These are phyloP conservation scores for Clarireedia homoeocarpa DNA, from an alignment of 2,329 filamentous ascomycete genomes.

Conservation along the genomic window DNA sequence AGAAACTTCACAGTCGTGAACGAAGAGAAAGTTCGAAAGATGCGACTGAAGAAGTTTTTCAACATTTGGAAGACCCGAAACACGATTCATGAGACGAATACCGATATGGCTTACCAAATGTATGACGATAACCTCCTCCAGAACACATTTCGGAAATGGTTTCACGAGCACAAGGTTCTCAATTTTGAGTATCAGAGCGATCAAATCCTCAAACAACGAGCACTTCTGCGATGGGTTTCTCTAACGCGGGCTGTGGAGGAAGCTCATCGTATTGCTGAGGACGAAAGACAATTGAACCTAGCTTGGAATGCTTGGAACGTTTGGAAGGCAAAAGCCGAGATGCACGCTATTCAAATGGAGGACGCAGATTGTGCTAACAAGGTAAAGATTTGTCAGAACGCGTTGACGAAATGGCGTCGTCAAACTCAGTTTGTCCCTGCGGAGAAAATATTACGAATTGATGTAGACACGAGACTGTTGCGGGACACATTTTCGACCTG, in stretches of 20 bases:
- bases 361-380: slow-evolving; percentile 14
- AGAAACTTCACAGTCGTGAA: slow-evolving; percentile 46
- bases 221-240: slow-evolving; percentile 21
- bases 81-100: slow-evolving; percentile 11
- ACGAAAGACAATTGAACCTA: slow-evolving; percentile 16
- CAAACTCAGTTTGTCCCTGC: slow-evolving; percentile 24
- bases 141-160: slow-evolving; percentile 29
- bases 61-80: slow-evolving; percentile 34
- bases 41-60: slow-evolving; percentile 47
- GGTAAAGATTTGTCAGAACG: slow-evolving; percentile 8
- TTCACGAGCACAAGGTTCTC: slow-evolving; percentile 28
- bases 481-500: slow-evolving; percentile 41
- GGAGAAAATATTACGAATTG: slow-evolving; percentile 33
- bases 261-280: slow-evolving; percentile 16
- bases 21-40: slow-evolving; percentile 39
- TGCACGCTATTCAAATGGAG: slow-evolving; percentile 9
- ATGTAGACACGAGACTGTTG: slow-evolving; percentile 38
- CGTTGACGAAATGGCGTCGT: slow-evolving; percentile 22
- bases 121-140: slow-evolving; percentile 27
- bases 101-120: slow-evolving; percentile 24
- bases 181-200: slow-evolving; percentile 18
- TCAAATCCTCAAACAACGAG: slow-evolving; percentile 14
- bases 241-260: slow-evolving; percentile 15
- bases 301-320: slow-evolving; percentile 14
- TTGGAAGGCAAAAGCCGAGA: slow-evolving; percentile 19